phyloP scores from a whole-genome alignment of 345 rosid genomes.

The Arabidopsis arenosa region DNA sequence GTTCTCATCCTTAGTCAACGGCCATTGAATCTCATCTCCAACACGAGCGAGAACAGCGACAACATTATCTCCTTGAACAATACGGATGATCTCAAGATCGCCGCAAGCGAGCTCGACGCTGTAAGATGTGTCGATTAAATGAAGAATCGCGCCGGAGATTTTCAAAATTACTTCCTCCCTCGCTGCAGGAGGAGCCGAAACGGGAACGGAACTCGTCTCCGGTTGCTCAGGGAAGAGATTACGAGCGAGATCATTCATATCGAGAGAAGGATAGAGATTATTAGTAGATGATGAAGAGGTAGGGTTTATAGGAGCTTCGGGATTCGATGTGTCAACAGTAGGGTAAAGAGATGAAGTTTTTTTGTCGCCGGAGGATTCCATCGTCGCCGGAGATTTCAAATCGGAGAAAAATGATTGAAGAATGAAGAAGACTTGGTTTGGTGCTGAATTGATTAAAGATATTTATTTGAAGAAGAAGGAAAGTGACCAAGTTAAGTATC shows the following conservation, averaged over 20 bases:
- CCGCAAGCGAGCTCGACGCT: constrained; percentile 93
- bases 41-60: constrained; percentile 85
- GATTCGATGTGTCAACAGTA: constrained; percentile 39
- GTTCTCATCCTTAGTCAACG: constrained; percentile 69
- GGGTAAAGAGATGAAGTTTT: constrained; percentile 41
- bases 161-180: constrained; percentile 61
- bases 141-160: constrained; percentile 82
- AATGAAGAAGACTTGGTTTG: constrained; percentile 16
- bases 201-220: constrained; percentile 10
- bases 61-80: constrained; percentile 59
- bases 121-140: constrained; percentile 72
- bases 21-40: constrained; percentile 89
- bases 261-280: constrained; percentile 75
- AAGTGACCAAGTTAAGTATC: constrained; percentile 24
- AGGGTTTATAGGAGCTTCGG: constrained; percentile 44
- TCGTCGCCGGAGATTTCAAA: constrained; percentile 29
- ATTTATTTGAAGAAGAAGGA: constrained; percentile 32
- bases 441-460: background rate
- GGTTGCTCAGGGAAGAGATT: constrained; percentile 62
- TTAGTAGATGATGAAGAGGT: constrained; percentile 35
- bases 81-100: constrained; percentile 60
- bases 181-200: constrained; percentile 64
- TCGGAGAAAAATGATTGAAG: constrained; percentile 10
- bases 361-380: constrained; percentile 37
- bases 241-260: constrained; percentile 63